These are phyloP conservation scores for Cadophora sp. DNA, from an alignment of 2,329 filamentous ascomycete species.

Conservation along the genomic window DNA sequence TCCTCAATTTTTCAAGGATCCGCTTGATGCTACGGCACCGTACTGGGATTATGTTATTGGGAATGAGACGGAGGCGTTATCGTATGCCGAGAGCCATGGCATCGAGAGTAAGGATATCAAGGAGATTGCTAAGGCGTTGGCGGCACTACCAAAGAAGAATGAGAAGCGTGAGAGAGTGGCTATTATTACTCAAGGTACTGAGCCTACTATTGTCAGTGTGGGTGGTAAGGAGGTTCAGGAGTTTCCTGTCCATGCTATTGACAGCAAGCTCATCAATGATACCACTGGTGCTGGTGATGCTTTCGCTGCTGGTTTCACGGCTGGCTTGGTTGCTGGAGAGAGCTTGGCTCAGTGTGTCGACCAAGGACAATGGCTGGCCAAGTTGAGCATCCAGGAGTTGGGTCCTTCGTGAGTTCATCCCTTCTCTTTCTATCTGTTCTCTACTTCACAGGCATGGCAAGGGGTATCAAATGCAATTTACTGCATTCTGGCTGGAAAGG, in stretches of 20 bases:
- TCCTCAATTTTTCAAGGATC: constrained; percentile 96
- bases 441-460: constrained; percentile 13
- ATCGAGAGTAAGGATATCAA: constrained; percentile 78
- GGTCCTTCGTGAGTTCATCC: constrained; percentile 83
- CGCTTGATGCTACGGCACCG: constrained; percentile 80
- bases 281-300: constrained; percentile 97
- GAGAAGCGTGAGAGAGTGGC: constrained; percentile 80
- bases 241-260: constrained; percentile 82
- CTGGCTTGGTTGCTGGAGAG: constrained; percentile 87
- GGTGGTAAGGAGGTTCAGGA: constrained; percentile 75
- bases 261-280: constrained; percentile 82
- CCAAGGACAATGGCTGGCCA: constrained; percentile 96
- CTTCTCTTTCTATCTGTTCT: constrained; percentile 6
- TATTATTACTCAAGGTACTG: constrained; percentile 93
- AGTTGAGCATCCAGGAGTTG: constrained; percentile 91
- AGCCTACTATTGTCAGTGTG: constrained; percentile 84
- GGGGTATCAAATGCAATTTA: background rate
- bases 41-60: constrained; percentile 98
- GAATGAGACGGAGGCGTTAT: constrained; percentile 92
- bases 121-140: constrained; percentile 85
- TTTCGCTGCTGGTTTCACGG: constrained; percentile 92
- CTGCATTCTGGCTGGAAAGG: constrained; percentile 21
- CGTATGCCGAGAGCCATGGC: constrained; percentile 84
- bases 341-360: constrained; percentile 79
- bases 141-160: constrained; percentile 93